A percentile compares a stretch with the other conserved stretches of the same genome.
Conservation (phyloP, 23 red algal genomes). For the Gracilariopsis chorda region DNA sequence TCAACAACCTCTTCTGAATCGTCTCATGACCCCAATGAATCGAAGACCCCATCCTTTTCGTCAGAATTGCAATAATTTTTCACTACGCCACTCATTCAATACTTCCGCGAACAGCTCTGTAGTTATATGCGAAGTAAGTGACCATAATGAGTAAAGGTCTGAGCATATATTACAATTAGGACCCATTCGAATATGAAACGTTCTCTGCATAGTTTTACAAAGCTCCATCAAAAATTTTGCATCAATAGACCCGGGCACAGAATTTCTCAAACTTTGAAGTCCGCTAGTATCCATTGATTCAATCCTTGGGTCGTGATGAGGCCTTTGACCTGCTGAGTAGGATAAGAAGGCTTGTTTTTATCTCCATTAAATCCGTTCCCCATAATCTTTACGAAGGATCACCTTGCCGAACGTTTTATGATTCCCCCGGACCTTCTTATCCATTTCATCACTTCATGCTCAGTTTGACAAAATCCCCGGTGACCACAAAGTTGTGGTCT, state of each 20-base stretch:
- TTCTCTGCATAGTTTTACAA: not conserved
- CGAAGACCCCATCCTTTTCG: not conserved
- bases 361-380: too few relatives aligned
- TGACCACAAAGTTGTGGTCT: constrained; percentile 66
- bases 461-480: constrained; percentile 41
- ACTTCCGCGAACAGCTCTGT: constrained; percentile 14
- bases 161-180: not conserved
- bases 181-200: not conserved
- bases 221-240: not conserved
- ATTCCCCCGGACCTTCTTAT: constrained; percentile 34
- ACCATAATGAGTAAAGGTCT: constrained; percentile 15
- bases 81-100: not conserved
- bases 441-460: constrained; percentile 33
- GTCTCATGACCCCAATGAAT: not conserved
- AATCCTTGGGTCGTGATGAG: too few relatives aligned
- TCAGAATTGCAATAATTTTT: not conserved
- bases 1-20: not conserved
- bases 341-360: too few relatives aligned
- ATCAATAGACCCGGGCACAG: not conserved
- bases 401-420: constrained; percentile 11
- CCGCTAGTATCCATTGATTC: too few relatives aligned
- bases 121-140: not conserved
- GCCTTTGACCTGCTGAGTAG: too few relatives aligned
- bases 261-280: too few relatives aligned
- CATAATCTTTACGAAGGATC: too few relatives aligned